phyloP scores from a whole-genome alignment of 768 basidiomycete species.

The Boletus pseudo-olivaceus region DNA sequence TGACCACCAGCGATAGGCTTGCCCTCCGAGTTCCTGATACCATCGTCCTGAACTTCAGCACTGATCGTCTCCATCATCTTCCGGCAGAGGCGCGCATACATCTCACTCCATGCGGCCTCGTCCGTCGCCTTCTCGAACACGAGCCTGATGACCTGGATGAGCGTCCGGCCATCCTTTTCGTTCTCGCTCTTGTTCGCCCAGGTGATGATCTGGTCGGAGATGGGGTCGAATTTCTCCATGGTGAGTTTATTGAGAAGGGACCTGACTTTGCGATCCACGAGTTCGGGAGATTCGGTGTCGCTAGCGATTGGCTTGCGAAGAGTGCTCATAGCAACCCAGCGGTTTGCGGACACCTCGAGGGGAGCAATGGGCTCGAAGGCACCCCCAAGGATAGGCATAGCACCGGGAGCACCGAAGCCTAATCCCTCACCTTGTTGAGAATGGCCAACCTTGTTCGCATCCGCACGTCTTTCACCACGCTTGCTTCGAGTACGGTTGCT shows the following conservation, averaged over 20 bases:
- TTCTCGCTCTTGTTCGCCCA: slow-evolving; percentile 94
- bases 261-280: slow-evolving; percentile 93
- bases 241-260: slow-evolving; percentile 91
- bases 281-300: slow-evolving; percentile 71
- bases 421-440: slow-evolving; percentile 38
- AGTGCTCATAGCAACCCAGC: slow-evolving; percentile 60
- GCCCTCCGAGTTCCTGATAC: slow-evolving; percentile 75
- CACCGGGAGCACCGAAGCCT: slow-evolving; percentile 29
- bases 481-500: slow-evolving; percentile 71
- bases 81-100: slow-evolving; percentile 94
- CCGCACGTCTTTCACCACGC: slow-evolving; percentile 77
- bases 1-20: slow-evolving; percentile 91
- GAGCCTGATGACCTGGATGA: slow-evolving; percentile 93
- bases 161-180: slow-evolving; percentile 89
- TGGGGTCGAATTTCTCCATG: slow-evolving; percentile 94
- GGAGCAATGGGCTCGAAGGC: slow-evolving; percentile 70
- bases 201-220: slow-evolving; percentile 89
- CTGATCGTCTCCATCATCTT: slow-evolving; percentile 96
- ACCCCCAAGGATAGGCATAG: slow-evolving; percentile 26
- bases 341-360: slow-evolving; percentile 73
- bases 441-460: slow-evolving; percentile 43
- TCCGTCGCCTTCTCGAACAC: slow-evolving; percentile 98
- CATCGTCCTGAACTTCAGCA: slow-evolving; percentile 82
- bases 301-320: slow-evolving; percentile 39
- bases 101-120: slow-evolving; percentile 93